Percentiles rank a stretch among this genome's conserved stretches.
Conservation (phyloP, 176 grass and related monocot species). For the Hyparrhenia diplandra region DNA sequence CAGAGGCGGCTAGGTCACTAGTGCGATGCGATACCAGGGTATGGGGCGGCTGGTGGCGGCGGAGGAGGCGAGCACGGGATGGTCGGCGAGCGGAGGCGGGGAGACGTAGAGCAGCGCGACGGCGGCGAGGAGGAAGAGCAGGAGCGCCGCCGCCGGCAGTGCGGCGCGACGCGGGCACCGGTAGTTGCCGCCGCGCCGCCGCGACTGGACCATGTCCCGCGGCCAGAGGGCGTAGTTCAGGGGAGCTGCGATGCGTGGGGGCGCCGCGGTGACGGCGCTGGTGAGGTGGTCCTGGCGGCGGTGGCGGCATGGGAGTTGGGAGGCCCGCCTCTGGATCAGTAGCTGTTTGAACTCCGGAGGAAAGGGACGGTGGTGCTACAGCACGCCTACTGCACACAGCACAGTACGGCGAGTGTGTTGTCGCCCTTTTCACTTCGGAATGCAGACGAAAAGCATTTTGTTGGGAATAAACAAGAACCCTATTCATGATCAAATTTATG, state of each 20-base stretch:
- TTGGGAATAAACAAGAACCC: background rate
- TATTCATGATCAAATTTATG: background rate
- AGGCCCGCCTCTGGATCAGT: conserved; percentile 15
- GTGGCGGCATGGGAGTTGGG: conserved; percentile 15
- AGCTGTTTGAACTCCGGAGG: background rate
- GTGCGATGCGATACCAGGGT: conserved; percentile 34
- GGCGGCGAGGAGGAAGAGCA: conserved; percentile 62
- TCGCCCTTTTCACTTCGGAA: background rate
- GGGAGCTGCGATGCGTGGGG: background rate
- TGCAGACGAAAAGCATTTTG: background rate
- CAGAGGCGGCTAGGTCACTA: background rate
- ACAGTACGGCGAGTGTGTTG: background rate
- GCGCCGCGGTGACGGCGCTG: background rate
- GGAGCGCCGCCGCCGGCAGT: conserved; percentile 33
- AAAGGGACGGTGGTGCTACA: background rate
- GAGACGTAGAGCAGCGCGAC: conserved; percentile 55
- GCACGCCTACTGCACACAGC: background rate
- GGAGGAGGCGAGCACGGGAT: conserved; percentile 41
- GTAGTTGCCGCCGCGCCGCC: conserved; percentile 47
- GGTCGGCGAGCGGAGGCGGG: conserved; percentile 60
- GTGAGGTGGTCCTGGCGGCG: conserved; percentile 1
- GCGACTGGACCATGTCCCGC: conserved; percentile 49
- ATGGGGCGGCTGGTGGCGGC: conserved; percentile 13
- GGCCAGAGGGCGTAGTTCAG: conserved; percentile 2
- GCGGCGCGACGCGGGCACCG: conserved; percentile 39